Base-by-base conservation (phyloP, 2,329 filamentous ascomycete species). In the Mycosphaerella arachidis region DNA sequence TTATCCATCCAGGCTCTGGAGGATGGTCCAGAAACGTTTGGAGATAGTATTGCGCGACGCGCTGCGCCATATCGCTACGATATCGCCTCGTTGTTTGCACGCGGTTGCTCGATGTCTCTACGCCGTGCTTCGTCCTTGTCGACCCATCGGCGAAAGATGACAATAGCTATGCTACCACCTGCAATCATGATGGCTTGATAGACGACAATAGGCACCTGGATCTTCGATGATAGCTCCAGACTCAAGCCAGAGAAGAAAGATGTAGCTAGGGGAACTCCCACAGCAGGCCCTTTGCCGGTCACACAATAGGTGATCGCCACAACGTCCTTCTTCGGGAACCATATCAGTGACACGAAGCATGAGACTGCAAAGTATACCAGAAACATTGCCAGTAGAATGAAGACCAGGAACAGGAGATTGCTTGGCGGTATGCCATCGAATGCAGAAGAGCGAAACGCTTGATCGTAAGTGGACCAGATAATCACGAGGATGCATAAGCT, bases 271-370 rank as follows among this genome's bases (percentile, higher is more conserved):
- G 88, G 88, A 7, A 91, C 87, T 0, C 87, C 87, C 59, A 91
- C 78, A 2, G 84, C 86, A 1, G 87, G 86, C 2, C 87, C 89
- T 73, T 91, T 91, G 13, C 87, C 87, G 0, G 88, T 86, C 29
- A 85, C 86, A 67, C 87, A 90, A 72, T 90, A 90, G 66, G 87
- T 90, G 13, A 89, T 83, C 0, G 88, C 86, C 53, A 90, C 82
- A 0, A 87, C 83, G 66, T 90, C 84, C 59, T 83, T 81, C 40
- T 81, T 81, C 0, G 81, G 75, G 70, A 89, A 78, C 67, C 80
- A 84, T 37, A 79, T 73, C 2, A 81, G 71, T 1, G 80, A 81
- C 1, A 84, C 77, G 40, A 76, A 77, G 64, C 84, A 84, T 61
- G 86, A 89, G 10, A 89, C 79, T 0, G 78, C 74, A 0, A 87